These are phyloP conservation scores for Ophidiomyces ophidiicola DNA, from an alignment of 2,329 filamentous ascomycete species.

Conservation along the genomic window DNA sequence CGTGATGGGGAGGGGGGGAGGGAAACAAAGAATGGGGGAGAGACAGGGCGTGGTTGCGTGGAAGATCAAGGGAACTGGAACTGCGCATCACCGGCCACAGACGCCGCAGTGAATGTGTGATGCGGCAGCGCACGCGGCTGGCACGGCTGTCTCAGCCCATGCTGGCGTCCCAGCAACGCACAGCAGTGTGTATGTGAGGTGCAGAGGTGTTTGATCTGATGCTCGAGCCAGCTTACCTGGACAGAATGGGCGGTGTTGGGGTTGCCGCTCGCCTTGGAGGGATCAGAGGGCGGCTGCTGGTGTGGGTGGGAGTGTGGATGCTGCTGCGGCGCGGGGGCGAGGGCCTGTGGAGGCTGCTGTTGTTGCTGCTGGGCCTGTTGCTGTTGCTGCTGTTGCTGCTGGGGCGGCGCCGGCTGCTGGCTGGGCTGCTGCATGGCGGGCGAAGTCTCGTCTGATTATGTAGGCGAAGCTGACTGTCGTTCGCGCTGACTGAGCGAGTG, in stretches of 20 bases:
- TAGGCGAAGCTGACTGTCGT: background rate
- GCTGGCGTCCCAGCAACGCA: background rate
- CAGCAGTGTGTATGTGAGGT: too few relatives aligned
- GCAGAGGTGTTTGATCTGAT: too few relatives aligned
- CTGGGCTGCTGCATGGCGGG: slow-evolving; percentile 16
- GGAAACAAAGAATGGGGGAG: background rate
- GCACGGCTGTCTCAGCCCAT: too few relatives aligned
- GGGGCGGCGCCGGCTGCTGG: too few relatives aligned
- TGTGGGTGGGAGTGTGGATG: too few relatives aligned
- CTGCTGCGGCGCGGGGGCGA: too few relatives aligned
- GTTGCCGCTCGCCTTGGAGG: slow-evolving; percentile 4
- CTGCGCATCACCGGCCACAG: too few relatives aligned
- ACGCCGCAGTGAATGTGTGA: too few relatives aligned
- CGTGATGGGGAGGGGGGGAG: background rate
- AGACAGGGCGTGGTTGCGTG: background rate
- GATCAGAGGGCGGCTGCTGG: slow-evolving; percentile 1
- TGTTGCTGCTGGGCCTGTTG: slow-evolving; percentile 10
- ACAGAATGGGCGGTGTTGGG: slow-evolving; percentile 6
- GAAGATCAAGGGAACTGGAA: too few relatives aligned
- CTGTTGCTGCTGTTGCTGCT: slow-evolving; percentile 1
- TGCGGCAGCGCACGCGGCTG: too few relatives aligned
- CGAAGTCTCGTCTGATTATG: too few relatives aligned
- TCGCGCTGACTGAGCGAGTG: too few relatives aligned
- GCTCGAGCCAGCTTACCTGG: slow-evolving; percentile 8
- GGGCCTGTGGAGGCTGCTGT: slow-evolving; percentile 1